phyloP scores from a whole-genome alignment of 2,329 filamentous ascomycete genomes.

The Trichoderma atroviride region DNA sequence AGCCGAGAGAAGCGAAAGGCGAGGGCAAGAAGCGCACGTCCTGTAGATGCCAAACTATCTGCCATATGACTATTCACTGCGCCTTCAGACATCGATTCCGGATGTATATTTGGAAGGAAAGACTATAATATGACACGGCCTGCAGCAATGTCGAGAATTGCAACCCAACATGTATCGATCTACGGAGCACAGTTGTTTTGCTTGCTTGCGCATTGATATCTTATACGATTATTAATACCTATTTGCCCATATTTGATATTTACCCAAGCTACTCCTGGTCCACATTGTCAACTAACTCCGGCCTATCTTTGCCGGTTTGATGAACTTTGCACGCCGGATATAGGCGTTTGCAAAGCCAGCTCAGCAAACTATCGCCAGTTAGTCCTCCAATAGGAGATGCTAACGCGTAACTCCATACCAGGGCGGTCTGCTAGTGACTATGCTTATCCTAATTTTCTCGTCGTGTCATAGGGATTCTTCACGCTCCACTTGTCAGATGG shows the following conservation, averaged over 20 bases:
- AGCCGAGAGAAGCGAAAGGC: not conserved
- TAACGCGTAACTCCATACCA: not conserved
- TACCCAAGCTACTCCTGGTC: not conserved
- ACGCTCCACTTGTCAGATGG: slow-evolving; percentile 14
- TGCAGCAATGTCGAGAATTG: not conserved
- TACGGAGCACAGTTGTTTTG: not conserved
- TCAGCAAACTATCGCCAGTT: not conserved
- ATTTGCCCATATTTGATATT: too few relatives aligned
- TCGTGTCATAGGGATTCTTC: not conserved
- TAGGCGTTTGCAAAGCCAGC: not conserved
- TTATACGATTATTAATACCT: not conserved
- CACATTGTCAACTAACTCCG: not conserved
- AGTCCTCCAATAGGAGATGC: not conserved
- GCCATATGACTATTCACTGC: not conserved
- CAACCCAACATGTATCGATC: not conserved
- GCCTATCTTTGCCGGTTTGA: not conserved
- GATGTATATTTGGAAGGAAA: not conserved
- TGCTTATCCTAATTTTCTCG: not conserved
- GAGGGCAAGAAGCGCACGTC: not conserved
- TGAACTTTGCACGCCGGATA: not conserved
- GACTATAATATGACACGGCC: not conserved
- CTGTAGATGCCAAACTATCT: not conserved
- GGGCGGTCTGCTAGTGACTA: slow-evolving; percentile 4
- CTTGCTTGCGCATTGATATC: not conserved
- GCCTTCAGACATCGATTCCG: not conserved